Evolutionary conservation across 169 alveolate genomes (phyloP).

Genomic region (Babesia gibsoni): DNA sequence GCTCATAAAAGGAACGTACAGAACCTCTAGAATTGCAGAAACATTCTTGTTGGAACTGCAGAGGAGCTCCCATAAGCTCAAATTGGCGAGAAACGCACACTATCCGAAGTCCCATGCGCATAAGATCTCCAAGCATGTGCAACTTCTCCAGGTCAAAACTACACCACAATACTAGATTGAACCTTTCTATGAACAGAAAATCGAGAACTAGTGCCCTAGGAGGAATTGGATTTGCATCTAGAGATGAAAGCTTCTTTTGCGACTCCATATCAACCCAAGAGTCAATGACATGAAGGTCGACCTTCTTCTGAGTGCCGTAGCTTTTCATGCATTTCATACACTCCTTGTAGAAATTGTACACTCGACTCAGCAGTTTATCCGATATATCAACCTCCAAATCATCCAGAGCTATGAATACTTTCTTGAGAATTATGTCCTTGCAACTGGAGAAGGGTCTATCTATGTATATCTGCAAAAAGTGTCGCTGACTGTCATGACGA

Average conservation of each 20-base stretch:
- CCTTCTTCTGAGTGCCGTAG: conserved; percentile 14
- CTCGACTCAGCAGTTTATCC: conserved; percentile 45
- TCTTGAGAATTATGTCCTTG: conserved; percentile 73
- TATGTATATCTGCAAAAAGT: conserved; percentile 74
- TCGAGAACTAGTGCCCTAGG: conserved; percentile 76
- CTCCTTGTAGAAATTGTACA: conserved; percentile 56
- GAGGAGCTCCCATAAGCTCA: conserved; percentile 82
- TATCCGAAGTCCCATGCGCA: conserved; percentile 78
- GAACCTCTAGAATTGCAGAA: conserved; percentile 74
- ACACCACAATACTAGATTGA: conserved; percentile 78
- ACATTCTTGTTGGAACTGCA: conserved; percentile 77
- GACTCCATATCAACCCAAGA: conserved; percentile 54
- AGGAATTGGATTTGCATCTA: conserved; percentile 50
- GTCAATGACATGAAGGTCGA: conserved; percentile 39
- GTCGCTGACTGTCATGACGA: conserved; percentile 21
- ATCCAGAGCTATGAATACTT: conserved; percentile 73
- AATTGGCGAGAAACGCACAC: conserved; percentile 70
- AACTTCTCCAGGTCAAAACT: conserved; percentile 77
- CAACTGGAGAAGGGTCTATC: conserved; percentile 77
- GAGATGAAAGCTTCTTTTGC: conserved; percentile 4
- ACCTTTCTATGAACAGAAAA: conserved; percentile 71
- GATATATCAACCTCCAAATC: conserved; percentile 78
- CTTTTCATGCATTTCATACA: conserved; percentile 50
- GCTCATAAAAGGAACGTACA: conserved; percentile 73
- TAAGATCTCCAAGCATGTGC: conserved; percentile 81